A percentile compares a stretch with the other conserved stretches of the same genome.
Conservation (phyloP, 345 rosid species). For the Eucalyptus pauciflora region DNA sequence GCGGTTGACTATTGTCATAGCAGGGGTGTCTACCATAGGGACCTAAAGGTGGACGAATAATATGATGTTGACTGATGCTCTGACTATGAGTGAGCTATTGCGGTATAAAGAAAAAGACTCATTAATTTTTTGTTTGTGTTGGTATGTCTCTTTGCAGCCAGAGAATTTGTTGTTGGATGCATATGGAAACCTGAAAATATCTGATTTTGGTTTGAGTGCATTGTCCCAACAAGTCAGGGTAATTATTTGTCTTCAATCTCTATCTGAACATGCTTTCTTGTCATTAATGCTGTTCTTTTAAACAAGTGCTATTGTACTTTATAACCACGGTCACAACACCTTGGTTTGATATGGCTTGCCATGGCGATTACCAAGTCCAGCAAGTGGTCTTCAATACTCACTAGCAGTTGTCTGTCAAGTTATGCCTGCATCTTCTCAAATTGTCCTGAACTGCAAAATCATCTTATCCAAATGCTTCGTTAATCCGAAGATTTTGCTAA, state of each 20-base stretch:
- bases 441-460: not conserved
- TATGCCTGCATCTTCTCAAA: not conserved
- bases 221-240: constrained; percentile 96
- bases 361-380: not conserved
- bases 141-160: constrained; percentile 41
- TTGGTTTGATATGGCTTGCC: not conserved
- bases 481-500: not conserved
- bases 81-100: not conserved
- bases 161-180: constrained; percentile 87
- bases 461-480: not conserved
- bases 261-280: not conserved
- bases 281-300: not conserved
- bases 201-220: constrained; percentile 98
- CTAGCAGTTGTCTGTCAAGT: not conserved
- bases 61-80: not conserved
- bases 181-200: constrained; percentile 80
- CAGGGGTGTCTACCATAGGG: constrained; percentile 96
- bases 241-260: constrained; percentile 1
- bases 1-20: constrained; percentile 97
- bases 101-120: not conserved
- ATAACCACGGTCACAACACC: not conserved
- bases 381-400: not conserved
- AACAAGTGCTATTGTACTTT: not conserved
- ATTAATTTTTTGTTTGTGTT: not conserved
- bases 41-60: constrained; percentile 61